Percentiles rank a stretch among this genome's conserved stretches.
phyloP scores from a whole-genome alignment of 2,329 filamentous ascomycete genomes.

The Ophiostoma populinum region DNA sequence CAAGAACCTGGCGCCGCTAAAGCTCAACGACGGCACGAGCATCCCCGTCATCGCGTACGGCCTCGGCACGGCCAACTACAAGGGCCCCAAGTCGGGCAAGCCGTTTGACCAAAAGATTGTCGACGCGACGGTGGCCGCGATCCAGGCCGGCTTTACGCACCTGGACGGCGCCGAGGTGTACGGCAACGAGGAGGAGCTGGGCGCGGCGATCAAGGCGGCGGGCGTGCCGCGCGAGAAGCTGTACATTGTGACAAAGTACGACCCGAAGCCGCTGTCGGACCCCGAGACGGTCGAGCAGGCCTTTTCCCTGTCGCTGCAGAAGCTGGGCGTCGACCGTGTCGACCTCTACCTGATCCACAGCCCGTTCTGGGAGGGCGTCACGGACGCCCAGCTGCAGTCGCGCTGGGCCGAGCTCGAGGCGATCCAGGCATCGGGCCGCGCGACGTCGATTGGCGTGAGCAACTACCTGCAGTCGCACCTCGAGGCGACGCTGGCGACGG shows the following conservation, averaged over 20 bases:
- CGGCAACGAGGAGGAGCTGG: conserved; percentile 52
- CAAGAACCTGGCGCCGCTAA: conserved; percentile 35
- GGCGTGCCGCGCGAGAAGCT: conserved; percentile 49
- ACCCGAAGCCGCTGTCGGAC: conserved; percentile 15
- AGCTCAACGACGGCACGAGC: conserved; percentile 55
- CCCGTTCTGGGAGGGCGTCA: conserved; percentile 32
- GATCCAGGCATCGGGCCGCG: conserved; percentile 48
- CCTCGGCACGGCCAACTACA: conserved; percentile 50
- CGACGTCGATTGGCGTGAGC: conserved; percentile 57
- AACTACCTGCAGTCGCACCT: conserved; percentile 48
- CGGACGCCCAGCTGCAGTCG: conserved; percentile 34
- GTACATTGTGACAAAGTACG: conserved; percentile 48
- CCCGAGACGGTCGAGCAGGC: conserved; percentile 26
- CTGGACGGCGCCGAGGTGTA: conserved; percentile 60
- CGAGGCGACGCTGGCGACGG: conserved; percentile 37
- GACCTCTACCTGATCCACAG: conserved; percentile 52
- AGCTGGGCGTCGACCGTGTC: conserved; percentile 52
- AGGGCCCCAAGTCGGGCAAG: conserved; percentile 25
- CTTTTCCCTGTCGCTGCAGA: conserved; percentile 42
- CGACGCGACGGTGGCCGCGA: conserved; percentile 38
- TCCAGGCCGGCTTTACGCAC: conserved; percentile 53
- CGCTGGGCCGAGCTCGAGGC: conserved; percentile 45
- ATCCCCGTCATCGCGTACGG: conserved; percentile 63
- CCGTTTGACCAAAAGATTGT: conserved; percentile 37
- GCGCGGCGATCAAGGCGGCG: conserved; percentile 49